Evolutionary conservation across 495 filamentous ascomycete species (phyloP).

Genomic region (Lindgomyces ingoldianus): DNA sequence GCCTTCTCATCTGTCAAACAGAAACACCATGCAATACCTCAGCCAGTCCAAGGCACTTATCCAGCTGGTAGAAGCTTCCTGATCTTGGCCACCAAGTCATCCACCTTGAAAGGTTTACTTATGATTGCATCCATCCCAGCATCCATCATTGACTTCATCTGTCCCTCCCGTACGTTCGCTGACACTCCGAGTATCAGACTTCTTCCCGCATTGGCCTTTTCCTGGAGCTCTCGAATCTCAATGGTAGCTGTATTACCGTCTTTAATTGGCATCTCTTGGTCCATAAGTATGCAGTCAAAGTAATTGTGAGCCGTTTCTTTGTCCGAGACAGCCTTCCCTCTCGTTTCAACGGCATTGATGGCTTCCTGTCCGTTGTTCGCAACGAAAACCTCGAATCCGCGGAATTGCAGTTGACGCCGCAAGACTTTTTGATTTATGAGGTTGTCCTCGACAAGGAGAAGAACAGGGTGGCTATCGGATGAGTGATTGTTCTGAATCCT

Average conservation of each 20-base stretch:
- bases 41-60: no score
- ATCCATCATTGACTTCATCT: slow-evolving; percentile 29
- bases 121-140: slow-evolving; percentile 37
- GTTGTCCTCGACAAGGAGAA: slow-evolving; percentile 37
- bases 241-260: slow-evolving; percentile 33
- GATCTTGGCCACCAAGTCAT: slow-evolving; percentile 33
- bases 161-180: slow-evolving; percentile 35
- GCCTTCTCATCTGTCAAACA: no score
- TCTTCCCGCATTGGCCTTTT: slow-evolving; percentile 18
- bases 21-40: no score
- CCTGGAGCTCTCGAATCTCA: slow-evolving; percentile 30
- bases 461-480: slow-evolving; percentile 1
- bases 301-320: neutral
- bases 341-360: slow-evolving; percentile 28
- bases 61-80: slow-evolving; percentile 4
- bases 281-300: slow-evolving; percentile 38
- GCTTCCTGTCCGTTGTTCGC: slow-evolving; percentile 38
- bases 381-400: slow-evolving; percentile 32
- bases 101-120: slow-evolving; percentile 38
- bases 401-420: slow-evolving; percentile 30
- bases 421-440: slow-evolving; percentile 39
- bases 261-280: slow-evolving; percentile 38
- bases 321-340: neutral
- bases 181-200: slow-evolving; percentile 34
- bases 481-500: neutral